Base-by-base conservation (phyloP, 768 basidiomycete genomes). In the Leccinellum albellum region DNA sequence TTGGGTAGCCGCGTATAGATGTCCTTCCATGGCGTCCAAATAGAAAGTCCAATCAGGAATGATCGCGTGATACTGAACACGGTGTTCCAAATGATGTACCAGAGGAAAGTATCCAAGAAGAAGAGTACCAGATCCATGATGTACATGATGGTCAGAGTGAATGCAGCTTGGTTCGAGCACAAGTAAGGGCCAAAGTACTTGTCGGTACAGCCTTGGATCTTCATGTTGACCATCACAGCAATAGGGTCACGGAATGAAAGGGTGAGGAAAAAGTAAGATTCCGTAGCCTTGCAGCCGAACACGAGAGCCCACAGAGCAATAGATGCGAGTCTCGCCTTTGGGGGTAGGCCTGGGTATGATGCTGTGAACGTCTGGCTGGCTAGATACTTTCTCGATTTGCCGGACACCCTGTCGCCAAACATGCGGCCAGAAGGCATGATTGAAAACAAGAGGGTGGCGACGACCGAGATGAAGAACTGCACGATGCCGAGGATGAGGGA, bases 1-100 rank as follows among this genome's bases (percentile, higher is more conserved):
- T 98, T 99, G 23, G 97, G 97, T 58, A 99, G 76, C 46, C 97
- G 82, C 17, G 91, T 92, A 75, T 88, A 99, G 71, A 99, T 97
- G 70, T 98, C 96, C 74, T 87, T 88, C 97, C 96, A 99, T 2
- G 97, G 97, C 4, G 97, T 98, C 97, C 97, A 98, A 60, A 99
- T 96, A 29, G 91, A 94, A 50, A 99, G 80, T 7, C 96, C 97
- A 51, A 98, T 81, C 23, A 84, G 78, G 74, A 99, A 99, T 17
- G 87, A 90, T 54, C 95, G 82, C 23, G 79, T 88, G 65, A 95
- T 91, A 68, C 87, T 89, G 76, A 91, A 90, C 55, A 94, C 90
- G 10, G 94, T 95, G 73, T 98, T 98, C 96, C 96, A 98, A 70
- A 98, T 98, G 76, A 98, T 95, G 70, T 95, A 99, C 97, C 97